These are phyloP conservation scores for Pichia terricola DNA, from an alignment of 1,139 yeast species.

Conservation along the genomic window DNA sequence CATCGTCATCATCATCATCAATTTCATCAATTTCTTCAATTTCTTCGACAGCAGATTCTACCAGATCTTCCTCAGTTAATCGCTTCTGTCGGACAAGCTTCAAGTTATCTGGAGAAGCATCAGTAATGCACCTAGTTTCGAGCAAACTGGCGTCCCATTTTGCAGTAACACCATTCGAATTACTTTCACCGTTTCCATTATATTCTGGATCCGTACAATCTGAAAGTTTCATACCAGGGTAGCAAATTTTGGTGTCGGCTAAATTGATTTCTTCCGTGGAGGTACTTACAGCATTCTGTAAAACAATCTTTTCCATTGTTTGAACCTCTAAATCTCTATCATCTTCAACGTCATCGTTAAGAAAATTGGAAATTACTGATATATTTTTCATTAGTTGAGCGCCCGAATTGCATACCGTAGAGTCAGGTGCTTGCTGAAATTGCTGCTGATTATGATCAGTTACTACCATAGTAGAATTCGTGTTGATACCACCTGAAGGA, in stretches of 20 bases:
- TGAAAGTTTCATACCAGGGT: slow-evolving; percentile 25
- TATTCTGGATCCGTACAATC: neutral
- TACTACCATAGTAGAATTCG: slow-evolving; percentile 37
- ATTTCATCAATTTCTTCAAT: neutral
- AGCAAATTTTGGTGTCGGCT: slow-evolving; percentile 13
- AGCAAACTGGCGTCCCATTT: too few species aligned
- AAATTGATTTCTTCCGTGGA: slow-evolving; percentile 7
- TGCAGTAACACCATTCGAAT: too few species aligned
- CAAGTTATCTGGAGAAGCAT: too few species aligned
- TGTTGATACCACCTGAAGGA: slow-evolving; percentile 71
- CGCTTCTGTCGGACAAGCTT: too few species aligned
- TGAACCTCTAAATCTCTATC: slow-evolving; percentile 40
- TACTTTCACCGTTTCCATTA: neutral
- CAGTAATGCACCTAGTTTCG: too few species aligned
- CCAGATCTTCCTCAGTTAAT: too few species aligned
- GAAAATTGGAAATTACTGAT: slow-evolving; percentile 11
- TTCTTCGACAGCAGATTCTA: neutral
- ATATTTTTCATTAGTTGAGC: slow-evolving; percentile 31
- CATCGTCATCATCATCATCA: slow-evolving; percentile 7
- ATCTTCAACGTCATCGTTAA: slow-evolving; percentile 15
- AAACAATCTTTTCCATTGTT: slow-evolving; percentile 32
- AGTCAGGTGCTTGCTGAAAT: neutral
- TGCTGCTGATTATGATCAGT: slow-evolving; percentile 13
- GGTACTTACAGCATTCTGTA: slow-evolving; percentile 3
- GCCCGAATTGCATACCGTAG: neutral